Evolutionary conservation across 1,139 yeast genomes (phyloP).

Genomic region (Eremothecium cymbalariae): DNA sequence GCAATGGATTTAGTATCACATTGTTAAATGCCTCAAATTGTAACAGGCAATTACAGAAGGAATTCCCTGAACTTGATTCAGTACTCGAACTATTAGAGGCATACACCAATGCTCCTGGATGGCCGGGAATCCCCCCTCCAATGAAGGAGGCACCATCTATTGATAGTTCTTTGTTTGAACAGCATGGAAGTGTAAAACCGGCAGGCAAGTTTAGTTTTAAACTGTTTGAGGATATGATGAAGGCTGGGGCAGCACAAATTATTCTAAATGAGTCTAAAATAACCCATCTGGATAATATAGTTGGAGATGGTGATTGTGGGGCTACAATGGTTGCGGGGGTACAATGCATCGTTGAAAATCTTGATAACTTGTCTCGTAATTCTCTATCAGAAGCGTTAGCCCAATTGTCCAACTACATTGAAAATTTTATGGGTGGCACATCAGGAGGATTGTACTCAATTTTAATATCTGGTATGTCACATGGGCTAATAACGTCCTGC

Average conservation of each 20-base stretch:
- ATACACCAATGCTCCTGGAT: constrained; percentile 73
- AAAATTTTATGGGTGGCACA: constrained; percentile 92
- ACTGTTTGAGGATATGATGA: constrained; percentile 33
- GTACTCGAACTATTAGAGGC: constrained; percentile 50
- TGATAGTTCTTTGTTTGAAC: constrained; percentile 34
- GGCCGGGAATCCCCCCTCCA: constrained; percentile 42
- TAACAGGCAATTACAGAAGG: constrained; percentile 30
- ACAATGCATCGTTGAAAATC: constrained; percentile 52
- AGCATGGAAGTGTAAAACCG: constrained; percentile 36
- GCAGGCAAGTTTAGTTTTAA: constrained; percentile 35
- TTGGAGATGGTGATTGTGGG: constrained; percentile 97
- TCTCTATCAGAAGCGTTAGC: constrained; percentile 50
- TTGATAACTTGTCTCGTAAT: constrained; percentile 40
- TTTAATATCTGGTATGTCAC: constrained; percentile 59
- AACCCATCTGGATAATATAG: constrained; percentile 77
- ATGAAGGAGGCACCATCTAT: constrained; percentile 27
- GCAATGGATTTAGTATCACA: constrained; percentile 86
- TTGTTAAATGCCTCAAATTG: constrained; percentile 56
- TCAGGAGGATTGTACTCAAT: constrained; percentile 91
- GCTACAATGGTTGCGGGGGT: constrained; percentile 83
- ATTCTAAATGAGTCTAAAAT: constrained; percentile 64
- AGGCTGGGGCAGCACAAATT: constrained; percentile 44
- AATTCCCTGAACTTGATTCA: constrained; percentile 35
- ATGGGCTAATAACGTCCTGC: constrained; percentile 36
- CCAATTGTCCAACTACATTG: constrained; percentile 67